These are phyloP conservation scores for Xylariaceae sp. DNA, from an alignment of 2,329 filamentous ascomycete genomes.

Conservation along the genomic window DNA sequence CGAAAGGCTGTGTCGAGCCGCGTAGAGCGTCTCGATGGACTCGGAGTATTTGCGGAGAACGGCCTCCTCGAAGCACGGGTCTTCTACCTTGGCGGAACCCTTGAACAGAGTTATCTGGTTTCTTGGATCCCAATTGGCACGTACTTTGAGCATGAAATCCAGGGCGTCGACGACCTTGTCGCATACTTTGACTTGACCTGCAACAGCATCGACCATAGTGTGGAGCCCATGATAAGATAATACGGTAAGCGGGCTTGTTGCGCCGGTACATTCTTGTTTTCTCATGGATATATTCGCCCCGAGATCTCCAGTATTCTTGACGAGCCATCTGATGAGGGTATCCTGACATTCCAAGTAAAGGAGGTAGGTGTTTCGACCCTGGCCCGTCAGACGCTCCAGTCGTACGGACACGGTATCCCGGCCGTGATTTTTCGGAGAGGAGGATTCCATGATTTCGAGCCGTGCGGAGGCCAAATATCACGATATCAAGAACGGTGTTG, in stretches of 20 bases:
- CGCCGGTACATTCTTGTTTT: not conserved
- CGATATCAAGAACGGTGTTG: too few species aligned
- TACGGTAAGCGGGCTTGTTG: not conserved
- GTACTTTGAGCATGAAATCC: slow-evolving; percentile 4
- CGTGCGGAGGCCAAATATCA: not conserved
- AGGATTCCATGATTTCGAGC: not conserved
- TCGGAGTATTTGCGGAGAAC: not conserved
- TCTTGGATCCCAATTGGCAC: not conserved
- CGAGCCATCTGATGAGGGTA: slow-evolving; percentile 10
- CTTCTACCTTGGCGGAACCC: too few species aligned
- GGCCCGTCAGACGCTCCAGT: not conserved
- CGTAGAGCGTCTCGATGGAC: not conserved
- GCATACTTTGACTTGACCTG: not conserved
- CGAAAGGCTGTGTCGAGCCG: not conserved
- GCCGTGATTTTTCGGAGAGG: not conserved
- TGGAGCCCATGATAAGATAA: not conserved
- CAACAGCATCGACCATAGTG: not conserved
- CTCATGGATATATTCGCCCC: not conserved
- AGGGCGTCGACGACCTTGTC: not conserved
- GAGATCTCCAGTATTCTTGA: not conserved
- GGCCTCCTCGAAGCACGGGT: too few species aligned
- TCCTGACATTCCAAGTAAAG: not conserved
- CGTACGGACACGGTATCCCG: not conserved
- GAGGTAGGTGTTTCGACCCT: not conserved
- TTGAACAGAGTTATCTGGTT: not conserved